Evolutionary conservation across 768 basidiomycete genomes (phyloP).

Genomic region (Trametes cubensis): DNA sequence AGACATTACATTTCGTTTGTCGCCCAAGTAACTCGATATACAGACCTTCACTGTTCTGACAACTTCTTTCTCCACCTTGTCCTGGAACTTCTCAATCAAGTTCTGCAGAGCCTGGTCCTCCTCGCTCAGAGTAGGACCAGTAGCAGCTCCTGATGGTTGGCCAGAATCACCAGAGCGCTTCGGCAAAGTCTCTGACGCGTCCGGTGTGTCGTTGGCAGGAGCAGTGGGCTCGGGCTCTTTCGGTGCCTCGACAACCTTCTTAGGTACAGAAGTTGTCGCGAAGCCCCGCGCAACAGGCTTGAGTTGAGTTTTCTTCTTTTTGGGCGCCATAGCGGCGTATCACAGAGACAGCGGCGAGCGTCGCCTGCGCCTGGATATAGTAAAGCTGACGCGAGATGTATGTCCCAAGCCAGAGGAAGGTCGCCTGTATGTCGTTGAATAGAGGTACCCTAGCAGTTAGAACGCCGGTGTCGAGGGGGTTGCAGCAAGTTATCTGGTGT

Average conservation of each 20-base stretch:
- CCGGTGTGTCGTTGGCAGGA: constrained; percentile 27
- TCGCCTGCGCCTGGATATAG: constrained; percentile 1
- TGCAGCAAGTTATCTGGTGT: neutral
- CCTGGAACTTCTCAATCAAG: constrained; percentile 81
- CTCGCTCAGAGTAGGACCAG: constrained; percentile 40
- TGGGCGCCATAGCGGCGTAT: constrained; percentile 54
- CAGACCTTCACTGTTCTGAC: constrained; percentile 68
- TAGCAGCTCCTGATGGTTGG: constrained; percentile 31
- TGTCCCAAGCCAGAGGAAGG: neutral
- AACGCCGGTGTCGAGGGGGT: neutral
- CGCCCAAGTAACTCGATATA: neutral
- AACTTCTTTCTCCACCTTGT: constrained; percentile 88
- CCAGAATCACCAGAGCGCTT: neutral
- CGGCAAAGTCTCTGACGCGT: constrained; percentile 14
- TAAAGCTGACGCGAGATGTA: too few species aligned
- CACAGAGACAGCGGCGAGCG: constrained; percentile 11
- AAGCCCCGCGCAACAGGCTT: constrained; percentile 78
- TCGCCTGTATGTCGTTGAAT: too few species aligned
- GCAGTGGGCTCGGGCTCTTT: constrained; percentile 24
- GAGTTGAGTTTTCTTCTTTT: constrained; percentile 84
- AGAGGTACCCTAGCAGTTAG: constrained; percentile 7
- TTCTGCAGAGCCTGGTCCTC: constrained; percentile 66
- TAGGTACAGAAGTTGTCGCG: constrained; percentile 80
- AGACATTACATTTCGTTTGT: neutral
- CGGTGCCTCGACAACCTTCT: constrained; percentile 54